These are phyloP conservation scores for Bolboschoenus planiculmis DNA, from an alignment of 176 grass and related monocot species.

Conservation along the genomic window DNA sequence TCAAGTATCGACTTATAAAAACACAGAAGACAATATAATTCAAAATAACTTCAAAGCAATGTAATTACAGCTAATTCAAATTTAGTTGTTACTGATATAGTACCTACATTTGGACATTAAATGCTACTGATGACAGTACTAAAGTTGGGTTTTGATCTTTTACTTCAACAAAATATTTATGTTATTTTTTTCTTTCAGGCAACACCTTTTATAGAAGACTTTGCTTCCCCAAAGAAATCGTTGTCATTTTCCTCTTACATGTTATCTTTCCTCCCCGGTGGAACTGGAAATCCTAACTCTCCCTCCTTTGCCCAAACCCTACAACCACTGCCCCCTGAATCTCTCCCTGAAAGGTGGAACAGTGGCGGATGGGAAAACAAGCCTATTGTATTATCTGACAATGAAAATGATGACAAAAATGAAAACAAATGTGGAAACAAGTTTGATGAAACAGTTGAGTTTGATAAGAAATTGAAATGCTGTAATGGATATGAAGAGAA, in stretches of 20 bases:
- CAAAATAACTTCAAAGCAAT: not conserved
- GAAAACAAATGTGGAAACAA: constrained; percentile 20
- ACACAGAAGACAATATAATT: not conserved
- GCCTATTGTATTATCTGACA: constrained; percentile 37
- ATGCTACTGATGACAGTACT: not conserved
- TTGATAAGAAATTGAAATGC: constrained; percentile 9
- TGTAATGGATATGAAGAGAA: constrained; percentile 33
- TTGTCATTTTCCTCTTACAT: constrained; percentile 51
- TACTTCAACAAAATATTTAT: not conserved
- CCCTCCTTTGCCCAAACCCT: constrained; percentile 12
- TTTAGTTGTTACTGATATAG: not conserved
- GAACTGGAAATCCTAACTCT: constrained; percentile 21
- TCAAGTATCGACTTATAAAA: not conserved
- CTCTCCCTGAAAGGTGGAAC: constrained; percentile 44
- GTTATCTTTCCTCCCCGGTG: constrained; percentile 39
- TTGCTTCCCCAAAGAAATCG: constrained; percentile 35
- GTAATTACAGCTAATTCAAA: not conserved
- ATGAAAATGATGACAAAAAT: constrained; percentile 38
- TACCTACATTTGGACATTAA: not conserved
- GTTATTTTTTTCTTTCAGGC: constrained; percentile 38
- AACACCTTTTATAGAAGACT: constrained; percentile 35
- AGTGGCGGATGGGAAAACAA: constrained; percentile 32
- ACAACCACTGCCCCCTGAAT: constrained; percentile 37
- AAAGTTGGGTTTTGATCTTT: not conserved
- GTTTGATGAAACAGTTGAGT: constrained; percentile 1